Base-by-base conservation (phyloP, 1,284 basidiomycete genomes). In the Ustilago nuda region DNA sequence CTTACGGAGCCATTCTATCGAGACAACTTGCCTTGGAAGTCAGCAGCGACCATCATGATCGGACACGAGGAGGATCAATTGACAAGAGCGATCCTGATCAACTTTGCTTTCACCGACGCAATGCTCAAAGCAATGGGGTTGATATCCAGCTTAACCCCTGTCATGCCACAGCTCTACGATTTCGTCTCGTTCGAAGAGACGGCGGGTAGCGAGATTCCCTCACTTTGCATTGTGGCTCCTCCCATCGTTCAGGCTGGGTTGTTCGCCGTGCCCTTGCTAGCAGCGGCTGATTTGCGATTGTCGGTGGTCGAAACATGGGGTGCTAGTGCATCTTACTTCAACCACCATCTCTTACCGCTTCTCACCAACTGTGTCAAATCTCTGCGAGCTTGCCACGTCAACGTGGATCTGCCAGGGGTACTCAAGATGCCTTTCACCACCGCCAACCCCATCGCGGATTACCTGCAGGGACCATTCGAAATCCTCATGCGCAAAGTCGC, bases 291-390 rank as follows among this genome's bases (percentile, higher is more conserved):
- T 32, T 41, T 76, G 19, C 57, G 73, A 13, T 53, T 76, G 11
- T 68, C 73, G 7, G 66, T 76, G 43, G 72, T 76, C 41, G 73
- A 76, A 23, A 53, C 69, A 13, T 76, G 73, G 73, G 73, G 69
- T 15, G 61, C 65, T 11, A 62, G 62, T 32, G 69, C 73, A 1
- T 67, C 69, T 23, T 66, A 76, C 54, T 76, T 76, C 62, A 76
- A 72, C 35, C 73, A 60, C 15, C 69, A 68, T 37, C 62, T 76
- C 39, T 23, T 72, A 55, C 61, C 73, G 6, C 33, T 76, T 48
- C 54, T 72, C 8, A 69, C 73, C 37, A 72, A 72, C 32, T 76
- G 69, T 45, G 69, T 76, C 62, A 72, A 76, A 48, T 72, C 73
- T 54, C 53, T 76, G 5, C 65, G 73, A 9, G 55, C 73, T 23